Base-by-base conservation (phyloP, 345 rosid genomes). In the Eucalyptus tenuipes region DNA sequence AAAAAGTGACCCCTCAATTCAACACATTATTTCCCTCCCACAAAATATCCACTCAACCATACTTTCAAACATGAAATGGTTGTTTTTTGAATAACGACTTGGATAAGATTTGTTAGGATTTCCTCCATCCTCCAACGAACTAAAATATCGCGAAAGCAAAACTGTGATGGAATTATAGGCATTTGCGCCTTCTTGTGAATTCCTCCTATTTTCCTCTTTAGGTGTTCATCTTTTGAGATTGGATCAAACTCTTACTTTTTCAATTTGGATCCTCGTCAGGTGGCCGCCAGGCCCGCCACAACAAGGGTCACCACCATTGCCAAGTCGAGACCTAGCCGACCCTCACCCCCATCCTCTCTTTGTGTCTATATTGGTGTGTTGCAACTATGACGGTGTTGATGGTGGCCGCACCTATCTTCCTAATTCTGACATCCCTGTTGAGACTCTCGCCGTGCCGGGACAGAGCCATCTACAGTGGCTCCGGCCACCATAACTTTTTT, bases 121-220 rank as follows among this genome's bases (percentile, higher is more conserved):
- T 52, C 7, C 57, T 52, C 25, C 25, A 20, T 52, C 10, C 57
- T 52, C 25, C 0, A 8, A 10, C 25, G 20, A 52, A 3, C 57
- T 18, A 52, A 52, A 52, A 20, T 52, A 20, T 3, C 10, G 5
- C 25, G 0, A 25, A 20, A 7, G 1, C 0, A 52, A 52, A 52
- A 52, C 57, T 8, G 10, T 52, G 57, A 52, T 52, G 57, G 18
- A 52, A 4, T 18, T 3, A 64, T 7, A 8, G 17, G 10, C 37
- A 64, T n/a, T 15, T 31, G 40, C 1, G 11, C 10, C 40, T n/a
- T 7, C 20, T 15, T 61, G 17, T 61, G 68, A 61, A 29, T 27
- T 61, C 68, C 15, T 61, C 68, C 4, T 29, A 61, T 27, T 27
- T 59, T 27, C 7, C 7, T 25, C 16, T 52, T 27, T 3, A 59